phyloP scores from a whole-genome alignment of 768 basidiomycete genomes.

The Harrya chromipes region DNA sequence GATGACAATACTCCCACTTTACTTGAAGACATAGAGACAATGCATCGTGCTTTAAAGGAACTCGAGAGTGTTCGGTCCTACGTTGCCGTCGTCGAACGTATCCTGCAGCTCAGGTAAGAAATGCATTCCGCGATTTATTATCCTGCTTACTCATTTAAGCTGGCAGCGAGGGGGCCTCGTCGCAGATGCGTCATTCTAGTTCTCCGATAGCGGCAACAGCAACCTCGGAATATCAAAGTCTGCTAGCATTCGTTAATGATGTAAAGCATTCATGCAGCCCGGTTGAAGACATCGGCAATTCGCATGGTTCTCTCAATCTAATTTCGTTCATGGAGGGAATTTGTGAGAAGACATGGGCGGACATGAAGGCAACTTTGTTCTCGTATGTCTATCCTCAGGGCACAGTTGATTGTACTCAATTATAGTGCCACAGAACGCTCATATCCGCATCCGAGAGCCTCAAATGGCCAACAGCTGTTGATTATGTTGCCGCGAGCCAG shows the following conservation, averaged over 20 bases:
- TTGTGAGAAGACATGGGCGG: conserved; percentile 71
- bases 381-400: conserved; percentile 42
- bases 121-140: neutral
- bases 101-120: conserved; percentile 67
- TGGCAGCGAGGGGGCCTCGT: conserved; percentile 55
- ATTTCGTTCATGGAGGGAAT: conserved; percentile 58
- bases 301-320: conserved; percentile 55
- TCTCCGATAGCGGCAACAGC: conserved; percentile 43
- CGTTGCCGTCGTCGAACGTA: conserved; percentile 68
- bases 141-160: conserved; percentile 7
- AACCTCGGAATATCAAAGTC: conserved; percentile 53
- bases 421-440: conserved; percentile 48
- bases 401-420: neutral
- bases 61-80: conserved; percentile 75
- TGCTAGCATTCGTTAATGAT: conserved; percentile 59
- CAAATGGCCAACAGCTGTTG: conserved; percentile 80
- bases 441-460: conserved; percentile 65
- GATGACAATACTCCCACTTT: conserved; percentile 56
- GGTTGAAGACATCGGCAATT: conserved; percentile 43
- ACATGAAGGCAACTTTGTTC: conserved; percentile 64
- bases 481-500: conserved; percentile 51
- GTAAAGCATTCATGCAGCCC: conserved; percentile 43
- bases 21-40: conserved; percentile 75
- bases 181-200: conserved; percentile 43
- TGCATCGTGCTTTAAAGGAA: conserved; percentile 76